A percentile compares a stretch with the other conserved stretches of the same genome.
phyloP scores from a whole-genome alignment of 768 basidiomycete genomes.

The Neoboletus brunneissimus region DNA sequence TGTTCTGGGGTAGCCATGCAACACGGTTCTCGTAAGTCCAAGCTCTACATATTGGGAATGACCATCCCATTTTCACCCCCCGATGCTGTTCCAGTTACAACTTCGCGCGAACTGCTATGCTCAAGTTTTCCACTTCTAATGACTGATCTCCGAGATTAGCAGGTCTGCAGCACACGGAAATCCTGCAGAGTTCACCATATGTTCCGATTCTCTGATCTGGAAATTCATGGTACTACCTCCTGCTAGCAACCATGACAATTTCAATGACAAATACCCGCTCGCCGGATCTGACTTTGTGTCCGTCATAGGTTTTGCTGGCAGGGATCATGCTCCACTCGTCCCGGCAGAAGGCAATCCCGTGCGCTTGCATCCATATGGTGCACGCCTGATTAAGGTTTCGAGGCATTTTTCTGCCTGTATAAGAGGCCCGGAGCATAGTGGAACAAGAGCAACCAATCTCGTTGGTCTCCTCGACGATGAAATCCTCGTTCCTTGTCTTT shows the following conservation, averaged over 20 bases:
- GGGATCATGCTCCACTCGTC: not conserved
- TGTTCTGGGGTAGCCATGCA: not conserved
- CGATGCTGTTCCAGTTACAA: not conserved
- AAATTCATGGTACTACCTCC: not conserved
- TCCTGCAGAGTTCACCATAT: not conserved
- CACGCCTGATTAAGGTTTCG: not conserved
- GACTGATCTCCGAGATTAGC: not conserved
- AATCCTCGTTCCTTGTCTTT: not conserved
- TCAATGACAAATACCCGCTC: not conserved
- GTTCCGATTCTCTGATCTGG: not conserved
- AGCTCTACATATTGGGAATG: not conserved
- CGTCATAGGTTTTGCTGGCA: slow-evolving; percentile 2
- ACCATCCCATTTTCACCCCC: too few species aligned
- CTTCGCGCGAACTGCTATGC: not conserved
- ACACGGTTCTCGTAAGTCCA: not conserved
- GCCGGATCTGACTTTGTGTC: not conserved
- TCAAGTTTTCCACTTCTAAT: not conserved
- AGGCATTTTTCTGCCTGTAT: slow-evolving; percentile 1
- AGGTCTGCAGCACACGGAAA: not conserved
- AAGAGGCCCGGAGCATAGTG: slow-evolving; percentile 3
- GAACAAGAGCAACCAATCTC: not conserved
- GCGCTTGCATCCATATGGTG: not conserved
- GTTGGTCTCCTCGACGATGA: not conserved
- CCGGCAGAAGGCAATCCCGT: not conserved
- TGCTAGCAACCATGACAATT: not conserved